Evolutionary conservation across 805 yeast genomes (phyloP).

Genomic region (Cyberlindnera xylosilytica): DNA sequence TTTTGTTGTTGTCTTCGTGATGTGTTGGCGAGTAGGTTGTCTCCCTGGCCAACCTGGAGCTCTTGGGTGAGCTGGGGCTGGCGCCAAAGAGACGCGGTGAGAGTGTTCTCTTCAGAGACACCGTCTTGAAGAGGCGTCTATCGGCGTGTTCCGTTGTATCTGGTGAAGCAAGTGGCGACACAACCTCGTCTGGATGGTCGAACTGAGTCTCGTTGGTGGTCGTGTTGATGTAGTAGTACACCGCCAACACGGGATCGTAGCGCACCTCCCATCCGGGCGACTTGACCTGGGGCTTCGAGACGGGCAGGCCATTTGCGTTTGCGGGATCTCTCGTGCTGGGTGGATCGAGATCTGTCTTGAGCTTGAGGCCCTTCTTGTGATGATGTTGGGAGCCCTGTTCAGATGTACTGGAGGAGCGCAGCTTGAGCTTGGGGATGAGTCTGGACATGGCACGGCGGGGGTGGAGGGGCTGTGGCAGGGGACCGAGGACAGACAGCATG

Average conservation of each 20-base stretch:
- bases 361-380: background rate
- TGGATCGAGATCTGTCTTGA: slow-evolving; percentile 1
- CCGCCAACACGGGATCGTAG: slow-evolving; percentile 30
- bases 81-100: slow-evolving; percentile 21
- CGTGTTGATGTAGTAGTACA: slow-evolving; percentile 32
- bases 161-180: slow-evolving; percentile 21
- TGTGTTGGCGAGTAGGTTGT: no score
- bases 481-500: no score
- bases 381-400: background rate
- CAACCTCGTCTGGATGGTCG: slow-evolving; percentile 40
- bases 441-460: background rate
- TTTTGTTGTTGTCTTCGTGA: background rate
- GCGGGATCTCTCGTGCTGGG: background rate
- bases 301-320: background rate
- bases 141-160: slow-evolving; percentile 8
- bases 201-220: slow-evolving; percentile 31
- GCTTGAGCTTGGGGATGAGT: slow-evolving; percentile 6
- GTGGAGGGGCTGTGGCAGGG: background rate
- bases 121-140: slow-evolving; percentile 6
- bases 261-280: slow-evolving; percentile 24
- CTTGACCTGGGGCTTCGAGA: slow-evolving; percentile 17
- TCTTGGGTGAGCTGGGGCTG: no score
- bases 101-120: slow-evolving; percentile 20
- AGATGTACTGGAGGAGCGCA: background rate
- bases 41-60: no score